Evolutionary conservation across 495 filamentous ascomycete genomes (phyloP), one percentile per base, ranked within the genome.

Genomic region (Trypethelium eluteriae): DNA sequence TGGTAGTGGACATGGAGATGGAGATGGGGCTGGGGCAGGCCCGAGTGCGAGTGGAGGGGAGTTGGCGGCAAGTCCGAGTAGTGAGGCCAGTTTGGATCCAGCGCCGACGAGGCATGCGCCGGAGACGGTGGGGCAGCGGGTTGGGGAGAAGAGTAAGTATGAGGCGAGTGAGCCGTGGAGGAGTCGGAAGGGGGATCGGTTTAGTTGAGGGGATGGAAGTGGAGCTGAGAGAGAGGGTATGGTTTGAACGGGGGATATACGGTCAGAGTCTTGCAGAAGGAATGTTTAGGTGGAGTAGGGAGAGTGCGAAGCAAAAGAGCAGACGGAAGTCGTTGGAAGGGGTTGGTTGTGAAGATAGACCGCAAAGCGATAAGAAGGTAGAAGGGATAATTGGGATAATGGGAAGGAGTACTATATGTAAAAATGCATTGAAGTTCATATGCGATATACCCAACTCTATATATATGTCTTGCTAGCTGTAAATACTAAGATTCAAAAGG

Each of bases 71-170:
- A 92, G 87, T 44, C 92, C 91, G n/a, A 91, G 89, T 71, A 81
- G 83, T 65, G 92, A 96, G 77, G 85, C 86, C 16, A 88, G 83
- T 67, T 80, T 80, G 56, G 93, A 96, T 80, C 93, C 93, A 38
- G 93, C 93, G 32, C 87, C 94, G 3, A 94, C 92, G 34, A 80
- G 89, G 65, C 93, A 95, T 77, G 87, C 88, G 61, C 88, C 91
- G 2, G 81, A 89, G 69, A 90, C 84, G 39, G 90, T 91, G 72
- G 79, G 77, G 61, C 81, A 92, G 68, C 81, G 83, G 68, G 81
- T 92, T 41, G 67, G 84, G 44, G 89, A 92, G 75, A 93, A 92
- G 79, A 89, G 91, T 75, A 96, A 96, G 79, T 98, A 96, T 77
- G 91, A 98, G 77, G 81, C 89, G 65, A 80, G 80, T 68, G 81